Percentiles rank a stretch among this genome's conserved stretches.
Conservation (phyloP, 306 rosid species). For the Quercus robur region DNA sequence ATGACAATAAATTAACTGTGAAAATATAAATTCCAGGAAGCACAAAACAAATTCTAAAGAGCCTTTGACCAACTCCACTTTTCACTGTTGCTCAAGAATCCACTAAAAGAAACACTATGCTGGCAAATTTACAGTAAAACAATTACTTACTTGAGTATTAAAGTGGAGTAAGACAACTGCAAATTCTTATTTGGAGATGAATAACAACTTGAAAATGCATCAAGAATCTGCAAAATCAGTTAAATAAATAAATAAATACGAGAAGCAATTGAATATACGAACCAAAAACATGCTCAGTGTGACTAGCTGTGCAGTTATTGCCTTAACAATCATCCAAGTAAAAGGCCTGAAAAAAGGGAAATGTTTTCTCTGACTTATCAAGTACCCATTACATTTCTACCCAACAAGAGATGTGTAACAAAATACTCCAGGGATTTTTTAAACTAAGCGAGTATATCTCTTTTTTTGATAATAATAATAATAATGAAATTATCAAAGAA, state of each 20-base stretch:
- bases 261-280: not conserved
- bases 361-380: not conserved
- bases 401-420: not conserved
- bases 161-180: slow-evolving; percentile 76
- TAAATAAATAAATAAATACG: slow-evolving; percentile 5
- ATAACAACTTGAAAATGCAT: slow-evolving; percentile 75
- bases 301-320: not conserved
- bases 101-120: no score
- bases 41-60: no score
- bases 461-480: no score
- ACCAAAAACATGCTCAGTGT: not conserved
- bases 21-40: no score
- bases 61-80: no score
- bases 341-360: no score
- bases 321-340: no score
- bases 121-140: not conserved
- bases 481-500: not conserved
- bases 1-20: no score
- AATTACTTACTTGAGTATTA: slow-evolving; percentile 80
- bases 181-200: slow-evolving; percentile 77
- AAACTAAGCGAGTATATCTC: not conserved
- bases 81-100: no score
- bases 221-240: slow-evolving; percentile 71
- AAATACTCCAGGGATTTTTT: not conserved
- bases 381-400: not conserved